Base-by-base conservation (phyloP, 768 basidiomycete genomes). In the Phylloporus scabripes region DNA sequence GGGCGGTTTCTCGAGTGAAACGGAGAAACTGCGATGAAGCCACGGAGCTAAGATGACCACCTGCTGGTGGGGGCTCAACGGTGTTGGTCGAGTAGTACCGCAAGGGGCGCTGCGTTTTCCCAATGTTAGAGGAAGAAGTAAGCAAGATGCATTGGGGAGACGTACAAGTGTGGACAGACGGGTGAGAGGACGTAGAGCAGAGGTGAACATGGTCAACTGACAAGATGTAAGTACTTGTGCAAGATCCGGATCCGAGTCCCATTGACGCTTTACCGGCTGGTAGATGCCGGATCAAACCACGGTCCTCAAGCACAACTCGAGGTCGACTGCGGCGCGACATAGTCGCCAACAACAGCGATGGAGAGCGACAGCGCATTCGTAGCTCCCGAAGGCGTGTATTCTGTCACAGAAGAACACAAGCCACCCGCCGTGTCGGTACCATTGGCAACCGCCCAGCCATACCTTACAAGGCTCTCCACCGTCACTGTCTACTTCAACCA, bases 371-470 rank as follows among this genome's bases (percentile, higher is more conserved):
- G 79, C 51, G 85, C 87, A 23, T 91, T 92, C 67, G 84, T 91
- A 39, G 89, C 90, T 29, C 90, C 90, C 45, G 90, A 92, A 68
- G 90, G 90, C 57, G 87, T 92, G 37, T 92, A 92, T 72, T 84
- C 87, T 21, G 79, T 90, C 63, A 88, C 85, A 15, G 90, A 92
- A 58, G 91, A 92, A 61, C 83, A 87, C 74, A 89, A 83, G 65
- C 82, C 86, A 0, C 70, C 75, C 38, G 63, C 72, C 29, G 57
- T 72, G 42, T 75, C 76, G 53, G 68, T 68, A 45, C 68, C 69
- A 40, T 61, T 70, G 40, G 62, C 62, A 49, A 59, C 58, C 42
- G 54, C 66, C 26, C 70, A 52, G 57, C 58, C 63, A 11, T 80
- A 76, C 61, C 83, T 87, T 7, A 81, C 88, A 48, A 77, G 73